Conservation (phyloP, 345 rosid genomes). For the Noccaea caerulescens region DNA sequence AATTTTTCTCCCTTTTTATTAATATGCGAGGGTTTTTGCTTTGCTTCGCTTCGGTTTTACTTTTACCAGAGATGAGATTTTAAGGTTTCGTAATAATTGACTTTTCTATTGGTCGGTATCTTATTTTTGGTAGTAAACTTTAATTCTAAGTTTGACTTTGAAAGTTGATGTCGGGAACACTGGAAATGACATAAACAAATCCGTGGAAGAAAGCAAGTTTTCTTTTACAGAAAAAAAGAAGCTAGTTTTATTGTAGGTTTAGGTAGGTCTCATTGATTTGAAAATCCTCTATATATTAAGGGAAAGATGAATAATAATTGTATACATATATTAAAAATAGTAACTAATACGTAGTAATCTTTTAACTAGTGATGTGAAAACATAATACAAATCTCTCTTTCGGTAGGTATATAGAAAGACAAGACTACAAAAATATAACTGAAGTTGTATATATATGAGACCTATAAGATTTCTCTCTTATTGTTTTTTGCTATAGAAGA, state of each 20-base stretch:
- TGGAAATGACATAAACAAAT: too few relatives aligned
- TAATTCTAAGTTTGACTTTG: not conserved
- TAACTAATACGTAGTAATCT: too few relatives aligned
- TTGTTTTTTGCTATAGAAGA: not conserved
- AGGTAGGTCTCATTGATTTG: too few relatives aligned
- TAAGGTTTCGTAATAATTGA: not conserved
- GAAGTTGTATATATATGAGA: not conserved
- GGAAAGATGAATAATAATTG: too few relatives aligned
- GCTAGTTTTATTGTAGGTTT: too few relatives aligned
- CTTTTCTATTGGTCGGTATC: conserved; percentile 17
- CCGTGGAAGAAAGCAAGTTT: too few relatives aligned
- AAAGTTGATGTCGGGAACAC: not conserved
- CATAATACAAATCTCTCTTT: not conserved
- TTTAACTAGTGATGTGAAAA: too few relatives aligned
- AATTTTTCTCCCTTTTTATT: not conserved
- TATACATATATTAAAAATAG: too few relatives aligned
- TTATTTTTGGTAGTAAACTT: conserved; percentile 2
- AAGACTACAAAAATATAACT: not conserved
- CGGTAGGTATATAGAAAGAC: not conserved
- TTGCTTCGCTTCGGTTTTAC: conserved; percentile 12
- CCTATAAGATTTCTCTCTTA: not conserved
- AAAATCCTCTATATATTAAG: too few relatives aligned
- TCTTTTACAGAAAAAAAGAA: too few relatives aligned
- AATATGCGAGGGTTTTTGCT: conserved; percentile 34
- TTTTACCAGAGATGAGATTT: not conserved